Conservation (phyloP, 257 asterid genomes). For the Solanum piurae region DNA sequence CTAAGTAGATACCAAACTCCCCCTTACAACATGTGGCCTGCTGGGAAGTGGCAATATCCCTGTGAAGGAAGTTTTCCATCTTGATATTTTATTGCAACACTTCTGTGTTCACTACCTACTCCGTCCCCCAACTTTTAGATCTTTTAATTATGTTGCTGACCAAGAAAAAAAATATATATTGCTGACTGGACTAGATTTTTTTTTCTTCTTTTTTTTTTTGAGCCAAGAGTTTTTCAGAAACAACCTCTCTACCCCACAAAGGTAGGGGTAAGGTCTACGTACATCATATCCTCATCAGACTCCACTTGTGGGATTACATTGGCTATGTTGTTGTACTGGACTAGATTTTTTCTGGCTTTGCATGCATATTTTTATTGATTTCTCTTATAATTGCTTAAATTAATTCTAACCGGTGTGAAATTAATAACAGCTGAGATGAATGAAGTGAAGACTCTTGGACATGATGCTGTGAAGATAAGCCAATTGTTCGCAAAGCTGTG, state of each 20-base stretch:
- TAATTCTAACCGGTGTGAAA: constrained; percentile 6
- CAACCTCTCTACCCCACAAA: background rate
- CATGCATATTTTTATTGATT: background rate
- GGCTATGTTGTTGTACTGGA: background rate
- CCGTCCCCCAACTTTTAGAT: background rate
- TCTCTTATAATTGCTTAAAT: background rate
- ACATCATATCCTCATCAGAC: background rate
- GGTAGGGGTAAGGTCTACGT: background rate
- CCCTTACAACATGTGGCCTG: background rate
- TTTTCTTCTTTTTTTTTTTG: background rate
- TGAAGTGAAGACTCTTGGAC: constrained; percentile 44
- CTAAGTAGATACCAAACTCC: background rate
- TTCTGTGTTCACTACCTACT: background rate
- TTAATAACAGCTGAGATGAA: constrained; percentile 31
- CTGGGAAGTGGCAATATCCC: background rate
- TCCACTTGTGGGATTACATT: background rate
- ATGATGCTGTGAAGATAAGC: constrained; percentile 57
- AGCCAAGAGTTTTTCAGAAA: background rate
- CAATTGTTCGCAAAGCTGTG: constrained; percentile 55
- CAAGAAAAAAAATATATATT: background rate
- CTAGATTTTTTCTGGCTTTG: background rate
- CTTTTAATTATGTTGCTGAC: background rate
- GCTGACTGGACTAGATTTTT: background rate
- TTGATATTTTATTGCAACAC: background rate
- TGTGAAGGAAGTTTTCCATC: background rate